phyloP scores from a whole-genome alignment of 345 rosid species.

The Salix koriyanagi region DNA sequence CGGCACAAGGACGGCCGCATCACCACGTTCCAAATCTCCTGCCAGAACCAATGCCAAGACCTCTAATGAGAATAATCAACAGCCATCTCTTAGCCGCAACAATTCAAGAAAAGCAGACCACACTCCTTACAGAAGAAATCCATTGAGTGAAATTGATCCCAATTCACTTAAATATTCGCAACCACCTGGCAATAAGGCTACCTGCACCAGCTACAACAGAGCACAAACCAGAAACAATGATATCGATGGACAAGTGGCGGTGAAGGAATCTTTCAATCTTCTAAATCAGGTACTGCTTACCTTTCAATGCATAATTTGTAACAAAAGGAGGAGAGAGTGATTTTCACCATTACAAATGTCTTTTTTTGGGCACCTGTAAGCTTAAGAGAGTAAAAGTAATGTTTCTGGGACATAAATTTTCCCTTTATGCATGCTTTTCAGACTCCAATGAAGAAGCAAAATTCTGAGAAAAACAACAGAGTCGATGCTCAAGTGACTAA shows the following conservation, averaged over 20 bases:
- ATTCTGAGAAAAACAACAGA: constrained; percentile 27
- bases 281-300: constrained; percentile 30
- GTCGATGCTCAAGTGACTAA: constrained; percentile 25
- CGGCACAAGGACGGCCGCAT: constrained; percentile 39
- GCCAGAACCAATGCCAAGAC: constrained; percentile 38
- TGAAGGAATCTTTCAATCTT: constrained; percentile 29
- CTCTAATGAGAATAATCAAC: constrained; percentile 34
- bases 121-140: constrained; percentile 68
- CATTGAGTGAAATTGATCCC: constrained; percentile 59
- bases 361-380: not conserved
- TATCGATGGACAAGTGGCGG: constrained; percentile 20
- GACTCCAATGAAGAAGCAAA: constrained; percentile 34
- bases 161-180: constrained; percentile 34
- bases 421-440: not conserved
- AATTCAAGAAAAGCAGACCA: constrained; percentile 74
- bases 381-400: not conserved
- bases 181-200: constrained; percentile 27
- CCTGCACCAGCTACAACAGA: constrained; percentile 23
- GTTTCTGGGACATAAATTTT: not conserved
- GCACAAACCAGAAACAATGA: constrained; percentile 27
- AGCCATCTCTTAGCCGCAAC: constrained; percentile 63
- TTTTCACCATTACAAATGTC: not conserved
- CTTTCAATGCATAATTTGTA: not conserved
- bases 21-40: constrained; percentile 84
- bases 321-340: not conserved